These are phyloP conservation scores for Thermochaetoides thermophila DNA, from an alignment of 495 filamentous ascomycete genomes.

Conservation along the genomic window DNA sequence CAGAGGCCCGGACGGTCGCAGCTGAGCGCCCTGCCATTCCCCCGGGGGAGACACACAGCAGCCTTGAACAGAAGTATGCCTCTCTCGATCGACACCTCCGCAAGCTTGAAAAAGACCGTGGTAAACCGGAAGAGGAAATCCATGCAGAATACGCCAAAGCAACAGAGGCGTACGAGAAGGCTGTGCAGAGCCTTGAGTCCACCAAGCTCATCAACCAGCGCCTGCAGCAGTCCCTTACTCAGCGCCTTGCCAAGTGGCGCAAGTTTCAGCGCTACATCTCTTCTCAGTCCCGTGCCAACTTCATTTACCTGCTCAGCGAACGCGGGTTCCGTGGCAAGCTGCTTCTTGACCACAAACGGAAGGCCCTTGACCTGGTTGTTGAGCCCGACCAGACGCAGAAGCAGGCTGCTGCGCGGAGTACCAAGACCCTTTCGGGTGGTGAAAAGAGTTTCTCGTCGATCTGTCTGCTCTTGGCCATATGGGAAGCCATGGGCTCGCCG, in stretches of 20 bases:
- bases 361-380: constrained; percentile 63
- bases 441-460: constrained; percentile 97
- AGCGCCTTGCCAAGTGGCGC: constrained; percentile 62
- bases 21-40: constrained; percentile 47
- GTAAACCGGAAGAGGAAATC: constrained; percentile 55
- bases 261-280: constrained; percentile 74
- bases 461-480: constrained; percentile 79
- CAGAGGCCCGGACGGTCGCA: constrained; percentile 42
- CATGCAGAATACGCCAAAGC: constrained; percentile 24
- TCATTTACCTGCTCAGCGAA: constrained; percentile 76
- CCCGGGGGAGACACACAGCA: constrained; percentile 46
- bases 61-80: constrained; percentile 48
- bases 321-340: constrained; percentile 76
- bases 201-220: constrained; percentile 37
- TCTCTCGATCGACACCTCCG: constrained; percentile 42
- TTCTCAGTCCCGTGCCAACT: constrained; percentile 66
- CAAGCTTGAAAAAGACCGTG: constrained; percentile 20
- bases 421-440: constrained; percentile 85
- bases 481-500: constrained; percentile 96
- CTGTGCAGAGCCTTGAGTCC: constrained; percentile 23
- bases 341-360: constrained; percentile 56
- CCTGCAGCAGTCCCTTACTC: constrained; percentile 49
- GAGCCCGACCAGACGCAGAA: constrained; percentile 64
- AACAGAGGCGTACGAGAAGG: constrained; percentile 22
- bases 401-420: constrained; percentile 52